These are phyloP conservation scores for Amaranthus tricolor DNA, from an alignment of 179 eudicot genomes.

Conservation along the genomic window DNA sequence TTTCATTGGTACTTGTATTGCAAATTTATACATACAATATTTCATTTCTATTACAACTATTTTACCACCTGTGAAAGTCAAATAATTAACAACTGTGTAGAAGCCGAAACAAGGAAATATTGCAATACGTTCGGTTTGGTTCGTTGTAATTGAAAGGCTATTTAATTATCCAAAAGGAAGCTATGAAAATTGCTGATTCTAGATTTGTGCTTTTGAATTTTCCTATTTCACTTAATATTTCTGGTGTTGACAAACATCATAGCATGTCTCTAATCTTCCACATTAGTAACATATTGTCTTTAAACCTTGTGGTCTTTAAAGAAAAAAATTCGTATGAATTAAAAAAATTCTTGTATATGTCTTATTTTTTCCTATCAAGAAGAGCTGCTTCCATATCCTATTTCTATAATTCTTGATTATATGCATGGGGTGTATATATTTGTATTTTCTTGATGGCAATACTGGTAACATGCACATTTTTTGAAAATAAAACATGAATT, in stretches of 20 bases:
- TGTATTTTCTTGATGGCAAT: slow-evolving; percentile 1
- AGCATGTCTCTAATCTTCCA: neutral
- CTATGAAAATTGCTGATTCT: neutral
- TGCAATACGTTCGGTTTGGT: neutral
- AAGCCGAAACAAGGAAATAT: neutral
- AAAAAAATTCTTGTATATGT: too few relatives aligned
- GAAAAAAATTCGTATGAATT: too few relatives aligned
- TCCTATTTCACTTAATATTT: neutral
- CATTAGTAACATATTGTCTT: too few relatives aligned
- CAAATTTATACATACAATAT: too few relatives aligned
- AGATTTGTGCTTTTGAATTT: neutral
- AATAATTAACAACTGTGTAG: neutral
- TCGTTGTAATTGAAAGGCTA: neutral
- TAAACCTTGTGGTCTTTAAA: too few relatives aligned
- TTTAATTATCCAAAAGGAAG: neutral
- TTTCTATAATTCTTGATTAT: neutral
- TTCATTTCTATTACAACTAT: neutral
- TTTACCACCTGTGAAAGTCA: neutral
- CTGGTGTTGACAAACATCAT: neutral
- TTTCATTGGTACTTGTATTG: too few relatives aligned
- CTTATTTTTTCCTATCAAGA: neutral
- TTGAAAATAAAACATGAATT: neutral
- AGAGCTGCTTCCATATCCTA: neutral
- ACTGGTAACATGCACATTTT: too few relatives aligned
- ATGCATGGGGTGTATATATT: neutral